phyloP scores from a whole-genome alignment of 2,329 filamentous ascomycete species.

The Phyllosticta citrichinensis region DNA sequence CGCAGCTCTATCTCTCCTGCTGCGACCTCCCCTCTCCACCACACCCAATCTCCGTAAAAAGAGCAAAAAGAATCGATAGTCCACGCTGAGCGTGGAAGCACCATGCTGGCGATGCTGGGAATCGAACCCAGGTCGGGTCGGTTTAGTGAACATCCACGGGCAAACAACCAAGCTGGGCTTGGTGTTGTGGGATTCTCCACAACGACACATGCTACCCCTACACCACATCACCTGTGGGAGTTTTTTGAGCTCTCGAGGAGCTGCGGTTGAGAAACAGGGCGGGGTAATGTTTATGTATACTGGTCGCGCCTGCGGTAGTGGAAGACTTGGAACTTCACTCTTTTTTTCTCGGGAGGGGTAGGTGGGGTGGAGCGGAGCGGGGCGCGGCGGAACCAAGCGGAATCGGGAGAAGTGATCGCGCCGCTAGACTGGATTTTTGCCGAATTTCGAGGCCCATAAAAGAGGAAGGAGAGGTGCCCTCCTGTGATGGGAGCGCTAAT shows the following conservation, averaged over 20 bases:
- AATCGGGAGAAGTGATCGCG: no score
- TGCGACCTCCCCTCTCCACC: background rate
- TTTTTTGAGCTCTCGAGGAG: background rate
- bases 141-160: background rate
- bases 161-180: background rate
- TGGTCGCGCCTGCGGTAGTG: no score
- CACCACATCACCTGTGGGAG: background rate
- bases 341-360: no score
- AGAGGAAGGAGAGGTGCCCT: no score
- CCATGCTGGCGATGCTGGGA: constrained; percentile 3
- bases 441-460: no score
- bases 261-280: accelerated
- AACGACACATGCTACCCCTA: constrained; percentile 2
- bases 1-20: background rate
- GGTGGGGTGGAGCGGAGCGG: no score
- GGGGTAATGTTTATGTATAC: no score
- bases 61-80: background rate
- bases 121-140: constrained; percentile 8
- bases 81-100: background rate
- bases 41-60: background rate
- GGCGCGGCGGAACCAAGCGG: no score
- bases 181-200: background rate
- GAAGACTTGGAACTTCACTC: no score
- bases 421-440: no score
- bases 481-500: no score